These are phyloP conservation scores for Epithemia pelagica DNA, from an alignment of 108 stramenopile species.

Conservation along the genomic window DNA sequence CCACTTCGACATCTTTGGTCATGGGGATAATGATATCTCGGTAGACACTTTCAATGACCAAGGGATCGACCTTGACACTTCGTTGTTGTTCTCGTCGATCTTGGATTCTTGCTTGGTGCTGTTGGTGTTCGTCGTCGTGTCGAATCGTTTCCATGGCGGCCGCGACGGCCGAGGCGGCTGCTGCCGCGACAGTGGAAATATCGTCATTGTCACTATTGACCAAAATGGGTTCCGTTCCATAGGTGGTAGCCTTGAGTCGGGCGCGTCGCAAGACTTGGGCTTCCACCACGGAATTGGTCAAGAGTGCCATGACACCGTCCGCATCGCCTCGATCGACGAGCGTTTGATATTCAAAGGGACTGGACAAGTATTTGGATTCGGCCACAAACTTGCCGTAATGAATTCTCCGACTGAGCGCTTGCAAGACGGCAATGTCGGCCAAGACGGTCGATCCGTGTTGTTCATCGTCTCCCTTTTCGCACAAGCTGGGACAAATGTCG, in stretches of 20 bases:
- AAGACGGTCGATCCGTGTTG: slow-evolving; percentile 92
- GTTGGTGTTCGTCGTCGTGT: slow-evolving; percentile 14
- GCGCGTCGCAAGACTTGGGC: slow-evolving; percentile 86
- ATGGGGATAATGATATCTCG: slow-evolving; percentile 93
- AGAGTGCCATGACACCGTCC: slow-evolving; percentile 87
- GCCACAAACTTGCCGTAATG: slow-evolving; percentile 99
- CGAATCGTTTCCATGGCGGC: slow-evolving; percentile 63
- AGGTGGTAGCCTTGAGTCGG: slow-evolving; percentile 86
- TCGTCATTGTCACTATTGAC: slow-evolving; percentile 23
- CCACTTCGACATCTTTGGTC: slow-evolving; percentile 97
- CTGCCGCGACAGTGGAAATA: slow-evolving; percentile 58
- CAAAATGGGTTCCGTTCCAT: slow-evolving; percentile 85
- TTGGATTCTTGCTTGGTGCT: neutral
- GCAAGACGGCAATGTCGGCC: slow-evolving; percentile 83
- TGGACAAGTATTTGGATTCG: slow-evolving; percentile 87
- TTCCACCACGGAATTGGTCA: slow-evolving; percentile 95
- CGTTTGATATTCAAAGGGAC: slow-evolving; percentile 80
- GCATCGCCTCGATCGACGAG: slow-evolving; percentile 90
- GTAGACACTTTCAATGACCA: slow-evolving; percentile 87
- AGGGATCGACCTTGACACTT: slow-evolving; percentile 85
- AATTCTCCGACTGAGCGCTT: slow-evolving; percentile 87
- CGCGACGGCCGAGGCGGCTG: slow-evolving; percentile 70
- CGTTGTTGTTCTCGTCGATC: neutral
- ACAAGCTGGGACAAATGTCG: slow-evolving; percentile 71
- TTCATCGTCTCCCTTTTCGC: slow-evolving; percentile 87